Evolutionary conservation across 192 early-diverging fungal genomes (phyloP), one percentile per base, ranked within the genome.

Genomic region (Mortierella antarctica): DNA sequence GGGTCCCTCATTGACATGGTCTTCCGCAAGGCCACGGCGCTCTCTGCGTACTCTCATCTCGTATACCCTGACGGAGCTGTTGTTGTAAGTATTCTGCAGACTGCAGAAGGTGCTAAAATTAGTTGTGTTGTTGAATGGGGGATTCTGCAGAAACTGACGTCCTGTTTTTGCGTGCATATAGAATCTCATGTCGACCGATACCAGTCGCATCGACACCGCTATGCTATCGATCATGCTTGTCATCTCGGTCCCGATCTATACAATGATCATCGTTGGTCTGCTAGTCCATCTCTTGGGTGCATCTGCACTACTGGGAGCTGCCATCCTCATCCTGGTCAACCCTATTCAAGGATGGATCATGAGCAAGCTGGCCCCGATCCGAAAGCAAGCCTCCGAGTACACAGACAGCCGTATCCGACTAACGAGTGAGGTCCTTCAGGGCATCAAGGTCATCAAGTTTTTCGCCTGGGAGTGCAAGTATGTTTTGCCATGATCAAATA

Each of bases 401-500:
- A 91, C 89, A 6, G 89, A 90, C 64, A 82, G 47, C 17, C 80
- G 89, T 11, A 73, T 87, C 48, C 75, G 65, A 9, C 57, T 85
- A 10, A 83, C 83, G 7, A 65, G 86, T 57, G 86, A 90, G 66
- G 52, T 90, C 13, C 63, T 87, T 1, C 64, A 77, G 13, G 76
- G 87, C 11, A 87, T 91, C 18, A 83, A 86, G 12, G 78, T 85
- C 14, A 86, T 92, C 70, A 92, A 91, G 70, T 87, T 87, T 52
- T 91, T 88, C 66, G 89, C 85, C 9, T 91, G 64, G 64, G 64
- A 66, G n/a, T 15, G 5, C 18, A 55, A 21, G 54, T 55, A 15
- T 51, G 17, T n/a, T 51, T n/a, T 51, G 13, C 50, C 50, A 1
- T n/a, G 11, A 12, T 51, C 2, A 51, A 51, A 51, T 51, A 4